Evolutionary conservation across 1,284 basidiomycete genomes (phyloP), one percentile per base, ranked within the genome.

Genomic region (Exobasidium cylindrosporum): DNA sequence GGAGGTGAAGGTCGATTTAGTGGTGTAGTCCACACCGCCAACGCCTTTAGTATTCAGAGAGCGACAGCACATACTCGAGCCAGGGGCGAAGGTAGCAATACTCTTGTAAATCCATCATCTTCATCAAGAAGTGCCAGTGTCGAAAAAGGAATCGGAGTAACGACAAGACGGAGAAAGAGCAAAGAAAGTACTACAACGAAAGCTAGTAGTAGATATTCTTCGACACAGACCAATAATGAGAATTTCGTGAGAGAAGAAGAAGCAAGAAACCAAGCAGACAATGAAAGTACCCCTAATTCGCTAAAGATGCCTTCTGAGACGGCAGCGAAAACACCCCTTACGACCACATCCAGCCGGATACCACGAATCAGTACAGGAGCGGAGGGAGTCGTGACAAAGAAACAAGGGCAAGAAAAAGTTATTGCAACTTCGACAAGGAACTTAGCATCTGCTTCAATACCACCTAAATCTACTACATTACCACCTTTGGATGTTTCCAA

Each of bases 71-170:
- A 55, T 2, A 6, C 53, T 17, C n/a, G 40, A 35, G 21, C 24
- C 47, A 50, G 7, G 47, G 47, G 47, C 7, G 35, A 40, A 40
- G 17, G 35, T 7, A 40, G 10, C 17, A 17, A 17, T 40, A 40
- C 35, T 17, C n/a, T n/a, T n/a, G n/a, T n/a, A n/a, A n/a, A n/a
- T n/a, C 43, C 43, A 4, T 4, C 43, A 45, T 14, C 5, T 21
- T 21, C 47, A 6, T 4, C 47, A 55, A 26, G 30, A 55, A 29
- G 53, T 14, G 21, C 31, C 30, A 35, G 53, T 40, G 53, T 55
- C 13, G 53, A 55, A 3, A 55, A 55, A 35, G 53, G 53, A 40
- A 55, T 44, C 13, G 53, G 53, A 14, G 53, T 55, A 14, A 35
- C 29, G 30, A 44, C 53, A 5, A 55, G 53, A 44, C 3, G 53